Evolutionary conservation across 257 asterid genomes (phyloP), one percentile per base, ranked within the genome.

Genomic region (Solanum arcanum): DNA sequence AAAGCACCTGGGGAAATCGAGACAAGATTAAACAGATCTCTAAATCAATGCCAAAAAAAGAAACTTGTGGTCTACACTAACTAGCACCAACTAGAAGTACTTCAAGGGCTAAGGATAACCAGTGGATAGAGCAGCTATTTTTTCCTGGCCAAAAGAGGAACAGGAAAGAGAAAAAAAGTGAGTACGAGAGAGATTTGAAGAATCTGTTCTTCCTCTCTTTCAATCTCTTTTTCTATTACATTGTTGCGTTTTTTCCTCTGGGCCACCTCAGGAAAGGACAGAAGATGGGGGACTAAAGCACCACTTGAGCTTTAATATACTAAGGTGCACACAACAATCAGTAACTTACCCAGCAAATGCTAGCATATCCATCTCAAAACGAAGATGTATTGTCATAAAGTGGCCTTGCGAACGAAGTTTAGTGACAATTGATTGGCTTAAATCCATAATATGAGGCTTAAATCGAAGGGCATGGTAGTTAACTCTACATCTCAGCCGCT

Each of bases 301-400:
- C 20, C 85, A 80, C 29, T 80, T 49, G 85, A 80, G 44, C 69
- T 37, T 37, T 70, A 15, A 78, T 86, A 69, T 62, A 78, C 42
- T 81, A 42, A 87, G 80, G 89, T 44, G 74, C 88, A 80, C 46
- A 20, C 42, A 66, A 23, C 3, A 60, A 49, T 23, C 29, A 88
- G 87, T 46, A 47, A 91, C 94, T 88, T 90, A 97, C 99, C 99
- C 99, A 88, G 99, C 99, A 93, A 97, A 97, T 88, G 99, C 90
- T 87, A 97, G 96, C 99, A 97, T 97, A 92, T 97, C 98, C 98
- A 94, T 94, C 95, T 97, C 99, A 88, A 96, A 97, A 64, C 99
- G 98, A 89, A 97, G 99, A 92, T 97, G 99, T 86, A 97, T 95
- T 70, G 99, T 93, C 96, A 97, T 93, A 92, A 97, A 97, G 92